Evolutionary conservation across 768 basidiomycete species (phyloP).

Genomic region (Nevesoporus exiguus): DNA sequence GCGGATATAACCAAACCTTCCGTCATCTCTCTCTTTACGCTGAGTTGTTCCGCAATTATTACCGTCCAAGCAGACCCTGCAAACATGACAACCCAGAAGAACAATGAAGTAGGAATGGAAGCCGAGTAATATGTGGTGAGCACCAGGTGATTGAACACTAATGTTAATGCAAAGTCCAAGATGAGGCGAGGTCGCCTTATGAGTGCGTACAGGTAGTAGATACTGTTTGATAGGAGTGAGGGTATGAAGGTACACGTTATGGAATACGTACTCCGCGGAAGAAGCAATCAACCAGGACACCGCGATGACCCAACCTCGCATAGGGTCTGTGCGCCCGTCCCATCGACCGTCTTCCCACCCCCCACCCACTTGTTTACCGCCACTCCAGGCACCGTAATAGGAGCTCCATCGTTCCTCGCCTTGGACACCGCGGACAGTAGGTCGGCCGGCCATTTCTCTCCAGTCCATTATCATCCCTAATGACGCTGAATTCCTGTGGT

Average conservation of each 20-base stretch:
- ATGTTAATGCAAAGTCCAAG: constrained; percentile 90
- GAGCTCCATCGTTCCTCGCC: constrained; percentile 65
- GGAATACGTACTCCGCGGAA: constrained; percentile 73
- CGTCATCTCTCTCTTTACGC: constrained; percentile 85
- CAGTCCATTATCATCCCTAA: constrained; percentile 95
- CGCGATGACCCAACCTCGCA: constrained; percentile 89
- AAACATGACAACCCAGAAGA: constrained; percentile 87
- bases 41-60: constrained; percentile 84
- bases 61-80: constrained; percentile 70
- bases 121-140: constrained; percentile 81
- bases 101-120: constrained; percentile 76
- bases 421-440: constrained; percentile 66
- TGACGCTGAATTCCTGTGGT: constrained; percentile 2
- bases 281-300: constrained; percentile 82
- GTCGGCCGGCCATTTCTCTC: constrained; percentile 88
- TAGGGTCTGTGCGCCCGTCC: constrained; percentile 71
- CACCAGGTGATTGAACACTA: constrained; percentile 88
- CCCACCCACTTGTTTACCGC: constrained; percentile 69
- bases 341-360: constrained; percentile 47
- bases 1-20: constrained; percentile 66
- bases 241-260: neutral
- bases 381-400: constrained; percentile 75
- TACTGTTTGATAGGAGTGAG: constrained; percentile 31
- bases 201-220: constrained; percentile 83
- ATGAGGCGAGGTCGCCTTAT: constrained; percentile 90